Evolutionary conservation across 495 filamentous ascomycete genomes (phyloP).

Genomic region (Hypoxylon intermedium): DNA sequence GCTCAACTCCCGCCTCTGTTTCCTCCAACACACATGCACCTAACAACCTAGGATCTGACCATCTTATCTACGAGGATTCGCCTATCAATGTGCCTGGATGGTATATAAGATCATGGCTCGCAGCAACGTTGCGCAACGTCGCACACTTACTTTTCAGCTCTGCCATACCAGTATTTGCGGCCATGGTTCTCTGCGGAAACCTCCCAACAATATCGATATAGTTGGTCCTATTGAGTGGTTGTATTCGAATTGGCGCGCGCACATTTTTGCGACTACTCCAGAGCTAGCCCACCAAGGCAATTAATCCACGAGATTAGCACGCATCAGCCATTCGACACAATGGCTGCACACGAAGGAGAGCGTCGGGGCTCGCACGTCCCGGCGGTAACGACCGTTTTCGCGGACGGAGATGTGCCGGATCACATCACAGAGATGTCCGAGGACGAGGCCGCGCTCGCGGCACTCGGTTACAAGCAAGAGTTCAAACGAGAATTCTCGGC

Average conservation of each 20-base stretch:
- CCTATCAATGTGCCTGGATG: slow-evolving; percentile 4
- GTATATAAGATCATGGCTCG: slow-evolving; percentile 34
- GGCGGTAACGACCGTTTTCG: slow-evolving; percentile 73
- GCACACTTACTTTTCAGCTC: slow-evolving; percentile 5
- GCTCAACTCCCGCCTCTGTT: slow-evolving; percentile 11
- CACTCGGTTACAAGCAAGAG: slow-evolving; percentile 79
- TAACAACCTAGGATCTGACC: no score
- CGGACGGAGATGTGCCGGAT: slow-evolving; percentile 66
- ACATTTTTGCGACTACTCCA: neutral
- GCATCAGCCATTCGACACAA: no score
- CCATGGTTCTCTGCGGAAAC: slow-evolving; percentile 1
- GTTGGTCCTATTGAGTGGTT: slow-evolving; percentile 3
- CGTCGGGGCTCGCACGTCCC: slow-evolving; percentile 48
- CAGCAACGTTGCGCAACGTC: slow-evolving; percentile 13
- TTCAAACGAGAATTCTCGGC: slow-evolving; percentile 84
- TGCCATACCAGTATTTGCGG: neutral
- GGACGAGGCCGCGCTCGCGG: slow-evolving; percentile 73
- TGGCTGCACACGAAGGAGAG: slow-evolving; percentile 7
- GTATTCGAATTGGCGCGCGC: neutral
- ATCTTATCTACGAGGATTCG: slow-evolving; percentile 14
- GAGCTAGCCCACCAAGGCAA: neutral
- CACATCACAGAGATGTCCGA: slow-evolving; percentile 48
- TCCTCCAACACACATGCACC: no score
- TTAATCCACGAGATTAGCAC: slow-evolving; percentile 5
- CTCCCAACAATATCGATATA: no score